Base-by-base conservation (phyloP, 306 rosid species). In the Cucurbita ficifolia region DNA sequence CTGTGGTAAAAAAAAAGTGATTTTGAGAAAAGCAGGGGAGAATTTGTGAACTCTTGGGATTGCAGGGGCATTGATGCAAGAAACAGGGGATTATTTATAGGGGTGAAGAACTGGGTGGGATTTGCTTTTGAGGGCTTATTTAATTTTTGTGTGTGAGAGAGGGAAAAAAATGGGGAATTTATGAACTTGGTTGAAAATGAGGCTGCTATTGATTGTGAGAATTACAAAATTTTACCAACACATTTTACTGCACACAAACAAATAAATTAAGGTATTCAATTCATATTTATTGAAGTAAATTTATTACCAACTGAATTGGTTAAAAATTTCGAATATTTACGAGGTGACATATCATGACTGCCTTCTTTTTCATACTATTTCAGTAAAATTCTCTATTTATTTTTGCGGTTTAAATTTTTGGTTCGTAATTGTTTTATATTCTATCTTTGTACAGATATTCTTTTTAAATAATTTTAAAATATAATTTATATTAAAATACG, bases 141-240 rank as follows among this genome's bases (percentile, higher is more conserved):
- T n/a, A 0, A 17, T 53, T 18, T 36, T 7, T 35, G 19, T 24
- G 17, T 10, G 8, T 3, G 61, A 54, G 33, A 54, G 11, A 9
- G 11, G 3, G 4, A 19, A 21, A 55, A 5, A 29, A 14, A 5
- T 0, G 18, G 10, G 16, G 46, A 14, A 35, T 61, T 61, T 79
- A 86, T 82, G 86, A 70, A 64, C 79, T 75, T 83, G 89, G 91
- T 86, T 79, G 93, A 91, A 91, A 87, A 86, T 91, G 91, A 82
- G 84, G 87, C 78, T 86, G 82, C 83, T 84, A 89, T 89, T 91
- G 82, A 91, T 84, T 68, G 88, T 83, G 24, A 86, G 87, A 86
- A 87, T 77, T 67, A 86, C 90, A 89, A 88, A 88, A 86, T 87
- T 87, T 84, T 76, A 84, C 85, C 78, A 84, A 83, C 84, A 72